Percentiles rank a stretch among this genome's conserved stretches.
These are phyloP conservation scores for Apiospora marii DNA, from an alignment of 2,329 filamentous ascomycete genomes.

Conservation along the genomic window DNA sequence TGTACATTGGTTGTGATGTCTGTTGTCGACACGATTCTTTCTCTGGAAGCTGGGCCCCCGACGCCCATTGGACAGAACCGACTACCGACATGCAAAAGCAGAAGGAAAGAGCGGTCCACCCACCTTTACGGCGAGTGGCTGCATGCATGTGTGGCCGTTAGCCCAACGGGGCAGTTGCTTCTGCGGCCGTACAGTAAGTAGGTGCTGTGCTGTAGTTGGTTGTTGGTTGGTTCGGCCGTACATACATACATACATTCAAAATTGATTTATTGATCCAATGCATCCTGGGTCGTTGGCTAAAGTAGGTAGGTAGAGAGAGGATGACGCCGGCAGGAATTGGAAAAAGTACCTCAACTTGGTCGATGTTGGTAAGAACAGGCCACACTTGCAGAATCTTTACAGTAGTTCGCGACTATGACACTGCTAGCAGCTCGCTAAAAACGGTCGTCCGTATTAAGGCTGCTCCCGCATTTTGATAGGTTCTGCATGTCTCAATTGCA, in stretches of 20 bases:
- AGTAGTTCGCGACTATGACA: conserved; percentile 14
- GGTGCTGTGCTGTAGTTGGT: background rate
- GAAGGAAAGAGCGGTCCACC: conserved; percentile 9
- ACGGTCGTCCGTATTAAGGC: conserved; percentile 1
- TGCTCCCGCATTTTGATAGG: conserved; percentile 20
- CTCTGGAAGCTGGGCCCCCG: background rate
- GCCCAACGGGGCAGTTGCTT: conserved; percentile 17
- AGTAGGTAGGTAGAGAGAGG: background rate
- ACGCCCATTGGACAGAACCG: conserved; percentile 17
- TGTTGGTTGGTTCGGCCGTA: conserved; percentile 1
- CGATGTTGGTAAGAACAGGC: background rate
- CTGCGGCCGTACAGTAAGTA: background rate
- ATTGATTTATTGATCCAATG: conserved; percentile 13
- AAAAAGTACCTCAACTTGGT: background rate
- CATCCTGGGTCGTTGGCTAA: conserved; percentile 1
- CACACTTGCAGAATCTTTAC: conserved; percentile 11
- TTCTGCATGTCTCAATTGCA: background rate
- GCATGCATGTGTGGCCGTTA: conserved; percentile 2
- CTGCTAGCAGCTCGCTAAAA: conserved; percentile 14
- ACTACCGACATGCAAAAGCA: conserved; percentile 22
- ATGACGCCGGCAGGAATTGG: background rate
- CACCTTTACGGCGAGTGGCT: conserved; percentile 19
- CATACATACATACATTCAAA: background rate
- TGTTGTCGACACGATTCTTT: background rate
- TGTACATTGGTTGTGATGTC: background rate